Base-by-base conservation (phyloP, 2,329 filamentous ascomycete genomes). In the Diaporthe longicolla region DNA sequence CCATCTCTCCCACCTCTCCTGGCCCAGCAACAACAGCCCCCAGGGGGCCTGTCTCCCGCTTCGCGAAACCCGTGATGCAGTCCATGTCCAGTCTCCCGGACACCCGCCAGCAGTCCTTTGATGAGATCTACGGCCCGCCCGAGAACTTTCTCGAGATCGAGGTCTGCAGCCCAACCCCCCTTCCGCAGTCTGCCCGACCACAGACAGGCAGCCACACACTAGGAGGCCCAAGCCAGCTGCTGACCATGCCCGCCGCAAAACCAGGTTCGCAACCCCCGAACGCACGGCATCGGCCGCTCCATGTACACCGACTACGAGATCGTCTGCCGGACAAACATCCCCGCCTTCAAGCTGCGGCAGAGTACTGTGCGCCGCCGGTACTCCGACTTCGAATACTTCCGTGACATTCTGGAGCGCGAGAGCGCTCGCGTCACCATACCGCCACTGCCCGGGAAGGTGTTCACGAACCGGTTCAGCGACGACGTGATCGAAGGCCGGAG, bases 221-320 rank as follows among this genome's bases (percentile, higher is more conserved):
- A 4, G 15, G 24, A 37, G 35, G 37, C 40, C 13, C 63, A 13
- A 32, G 24, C 21, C 43, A 32, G 35, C 8, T 24, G 37, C 52
- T 52, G 50, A 58, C 52, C 29, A 21, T 48, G n/a, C 21, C 32
- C 63, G 21, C 8, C 63, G 6, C 29, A 68, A 54, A 21, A 59
- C 77, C 83, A 97, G 95, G 95, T 98, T 79, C 93, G 93, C 82
- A 97, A 97, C 83, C 97, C 97, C 45, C 93, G 95, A 85, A 98
- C 95, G 37, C 95, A 97, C 84, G 97, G 97, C 82, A 95, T 97
- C 81, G 96, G 95, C 77, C 94, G 97, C 79, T 91, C 92, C 86
- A 98, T 98, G 95, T 98, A 98, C 88, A 99, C 97, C 71, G 97
- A 97, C 85, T 99, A 98, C 88, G 95, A 98, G 85, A 98, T 99